Base-by-base conservation (phyloP, 2,329 filamentous ascomycete genomes). In the Arthroderma sp. region DNA sequence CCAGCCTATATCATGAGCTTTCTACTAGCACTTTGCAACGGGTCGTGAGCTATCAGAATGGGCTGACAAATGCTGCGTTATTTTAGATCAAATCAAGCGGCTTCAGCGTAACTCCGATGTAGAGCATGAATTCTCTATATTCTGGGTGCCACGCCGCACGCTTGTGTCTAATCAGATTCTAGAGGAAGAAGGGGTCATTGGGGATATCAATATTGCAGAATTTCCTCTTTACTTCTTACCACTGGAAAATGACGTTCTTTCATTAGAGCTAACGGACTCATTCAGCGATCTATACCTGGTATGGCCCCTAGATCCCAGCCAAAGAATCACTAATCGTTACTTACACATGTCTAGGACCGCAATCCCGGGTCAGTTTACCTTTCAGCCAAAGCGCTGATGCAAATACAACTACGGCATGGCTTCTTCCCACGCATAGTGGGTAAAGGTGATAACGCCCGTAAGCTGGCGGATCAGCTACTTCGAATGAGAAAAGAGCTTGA, bases 51-150 rank as follows among this genome's bases (percentile, higher is more conserved):
- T 72, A 68, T 74, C 68, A 77, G 70, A 57, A 62, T 61, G 61
- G 69, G 70, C 77, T 82, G 65, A 83, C 73, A 74, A 61, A 30
- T 6, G 9, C 15, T 49, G 6, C 29, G 32, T 45, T 33, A 44
- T 38, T 56, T 42, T 59, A 95, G 89, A 85, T 54, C 87, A 96
- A 69, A 87, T 96, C 55, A 89, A 88, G 62, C 81, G 85, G 49
- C 72, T 96, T 47, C 85, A 89, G 56, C 83, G 82, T 57, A 86
- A 91, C 63, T 88, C 83, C 60, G 83, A 86, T 57, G 85, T 81
- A 39, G 85, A 87, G 53, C 91, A 98, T 74, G 89, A 98, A 56
- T 94, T 96, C 61, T 89, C 88, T 50, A 83, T 98, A 55, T 89
- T 95, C 61, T 96, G 91, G 85, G 84, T 94, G 36, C 89, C 93